Conservation (phyloP, 169 alveolate genomes). For the Toxoplasma gondii region DNA sequence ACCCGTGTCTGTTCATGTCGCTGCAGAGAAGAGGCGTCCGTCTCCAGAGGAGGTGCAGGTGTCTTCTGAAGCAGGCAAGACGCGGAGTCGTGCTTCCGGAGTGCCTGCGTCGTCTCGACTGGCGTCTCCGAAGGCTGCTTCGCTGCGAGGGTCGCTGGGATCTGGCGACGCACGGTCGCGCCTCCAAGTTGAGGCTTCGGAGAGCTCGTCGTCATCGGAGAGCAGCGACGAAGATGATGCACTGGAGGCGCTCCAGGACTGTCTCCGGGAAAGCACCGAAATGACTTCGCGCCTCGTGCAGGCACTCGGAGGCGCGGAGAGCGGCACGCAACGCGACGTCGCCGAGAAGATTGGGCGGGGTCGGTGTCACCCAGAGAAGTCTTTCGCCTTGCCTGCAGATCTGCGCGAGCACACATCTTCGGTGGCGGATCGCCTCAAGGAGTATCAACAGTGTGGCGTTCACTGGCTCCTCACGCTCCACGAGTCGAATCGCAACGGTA, state of each 20-base stretch:
- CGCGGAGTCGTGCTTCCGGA: not conserved
- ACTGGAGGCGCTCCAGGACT: slow-evolving; percentile 58
- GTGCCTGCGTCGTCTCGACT: not conserved
- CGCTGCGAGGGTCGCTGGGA: not conserved
- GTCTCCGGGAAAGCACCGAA: slow-evolving; percentile 43
- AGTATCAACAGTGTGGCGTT: slow-evolving; percentile 83
- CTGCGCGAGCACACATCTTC: slow-evolving; percentile 22
- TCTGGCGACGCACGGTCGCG: not conserved
- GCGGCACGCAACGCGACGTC: not conserved
- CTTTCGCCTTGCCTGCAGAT: slow-evolving; percentile 30
- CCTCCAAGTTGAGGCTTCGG: not conserved
- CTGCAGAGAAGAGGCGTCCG: too few species aligned
- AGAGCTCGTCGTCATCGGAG: not conserved
- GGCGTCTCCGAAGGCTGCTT: not conserved
- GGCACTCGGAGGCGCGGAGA: slow-evolving; percentile 60
- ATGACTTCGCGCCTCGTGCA: slow-evolving; percentile 56
- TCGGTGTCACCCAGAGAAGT: slow-evolving; percentile 56
- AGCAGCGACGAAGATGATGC: slow-evolving; percentile 62
- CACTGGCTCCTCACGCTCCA: slow-evolving; percentile 83
- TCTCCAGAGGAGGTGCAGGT: too few species aligned
- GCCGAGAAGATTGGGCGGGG: slow-evolving; percentile 51
- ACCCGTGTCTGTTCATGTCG: too few species aligned
- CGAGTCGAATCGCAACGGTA: slow-evolving; percentile 81
- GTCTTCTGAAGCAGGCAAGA: too few species aligned
- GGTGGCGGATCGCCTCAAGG: slow-evolving; percentile 73